Base-by-base conservation (phyloP, 2,329 filamentous ascomycete species). In the Dendryphion nanum region DNA sequence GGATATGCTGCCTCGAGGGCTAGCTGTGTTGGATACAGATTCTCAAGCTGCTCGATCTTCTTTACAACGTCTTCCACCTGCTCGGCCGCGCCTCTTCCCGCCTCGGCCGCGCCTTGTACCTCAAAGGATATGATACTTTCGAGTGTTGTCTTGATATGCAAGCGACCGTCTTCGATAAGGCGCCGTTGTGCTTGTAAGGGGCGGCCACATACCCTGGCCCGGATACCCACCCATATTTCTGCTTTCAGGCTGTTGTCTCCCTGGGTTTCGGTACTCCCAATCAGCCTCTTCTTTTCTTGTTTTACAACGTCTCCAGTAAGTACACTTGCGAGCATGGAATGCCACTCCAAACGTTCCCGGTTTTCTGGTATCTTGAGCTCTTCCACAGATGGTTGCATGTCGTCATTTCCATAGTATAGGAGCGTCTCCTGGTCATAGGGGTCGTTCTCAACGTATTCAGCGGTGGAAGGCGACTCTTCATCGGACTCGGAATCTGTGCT, bases 271-370 rank as follows among this genome's bases (percentile, higher is more conserved):
- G 78, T 74, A 48, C 87, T 84, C 31, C 89, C 90, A 50, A 94
- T 93, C 57, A 98, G 68, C 30, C 93, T 82, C 66, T 95, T 95
- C 75, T 98, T 98, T 70, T 98, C 93, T 66, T 98, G 93, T 56
- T 89, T 88, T 41, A 98, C 91, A 6, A 98, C 93, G 64, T 98
- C 93, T 49, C 93, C 93, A 1, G 90, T 96, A 50, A 98, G 72
- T 4, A 98, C 93, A 12, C 91, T 94, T 42, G 91, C 88, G 40
- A 98, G 72, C 93, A 98, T 98, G 3, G 89, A 89, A 68, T 98
- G 90, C 93, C 93, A 98, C 68, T 98, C 93, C 17, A 98, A 74
- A 30, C 91, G 78, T 66, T 97, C 93, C 44, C 90, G 79, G 59
- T 90, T 96, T 47, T 83, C 82, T 1, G 89, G 86, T 53, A 96